Conservation (phyloP, 768 basidiomycete species). For the Boletus insuetus region DNA sequence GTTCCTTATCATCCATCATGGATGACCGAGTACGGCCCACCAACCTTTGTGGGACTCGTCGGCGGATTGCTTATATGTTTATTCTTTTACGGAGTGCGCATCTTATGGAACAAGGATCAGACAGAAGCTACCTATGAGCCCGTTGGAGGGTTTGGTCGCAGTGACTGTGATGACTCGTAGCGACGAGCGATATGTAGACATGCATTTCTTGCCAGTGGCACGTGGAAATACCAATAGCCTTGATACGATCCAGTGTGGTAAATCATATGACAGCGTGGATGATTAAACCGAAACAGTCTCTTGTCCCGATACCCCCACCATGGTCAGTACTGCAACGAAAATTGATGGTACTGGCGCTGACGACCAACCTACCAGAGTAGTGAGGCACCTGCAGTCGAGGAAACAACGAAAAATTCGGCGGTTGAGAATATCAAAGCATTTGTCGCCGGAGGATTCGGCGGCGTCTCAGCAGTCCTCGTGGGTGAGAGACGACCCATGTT, state of each 20-base stretch:
- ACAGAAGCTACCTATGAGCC: constrained; percentile 91
- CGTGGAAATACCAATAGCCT: constrained; percentile 5
- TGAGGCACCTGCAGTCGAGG: constrained; percentile 21
- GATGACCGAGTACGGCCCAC: constrained; percentile 77
- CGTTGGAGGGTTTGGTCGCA: constrained; percentile 68
- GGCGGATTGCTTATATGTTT: constrained; percentile 60
- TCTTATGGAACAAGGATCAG: constrained; percentile 70
- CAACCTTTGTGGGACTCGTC: constrained; percentile 55
- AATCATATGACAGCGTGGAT: constrained; percentile 29
- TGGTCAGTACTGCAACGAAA: constrained; percentile 20
- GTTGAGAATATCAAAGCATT: constrained; percentile 71
- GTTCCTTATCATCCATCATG: constrained; percentile 84
- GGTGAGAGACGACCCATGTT: constrained; percentile 50
- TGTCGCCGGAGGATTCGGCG: constrained; percentile 91
- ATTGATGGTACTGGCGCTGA: constrained; percentile 5
- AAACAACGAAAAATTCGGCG: constrained; percentile 26
- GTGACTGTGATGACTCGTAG: constrained; percentile 42
- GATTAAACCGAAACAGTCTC: background rate
- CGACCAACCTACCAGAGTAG: constrained; percentile 18
- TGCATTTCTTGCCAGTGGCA: constrained; percentile 11
- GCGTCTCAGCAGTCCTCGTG: constrained; percentile 82
- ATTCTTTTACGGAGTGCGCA: constrained; percentile 72
- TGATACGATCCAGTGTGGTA: background rate
- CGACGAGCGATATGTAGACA: constrained; percentile 14
- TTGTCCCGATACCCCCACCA: constrained; percentile 18